Evolutionary conservation across 2,329 filamentous ascomycete genomes (phyloP), one percentile per base, ranked within the genome.

Genomic region (Monilinia polystroma): DNA sequence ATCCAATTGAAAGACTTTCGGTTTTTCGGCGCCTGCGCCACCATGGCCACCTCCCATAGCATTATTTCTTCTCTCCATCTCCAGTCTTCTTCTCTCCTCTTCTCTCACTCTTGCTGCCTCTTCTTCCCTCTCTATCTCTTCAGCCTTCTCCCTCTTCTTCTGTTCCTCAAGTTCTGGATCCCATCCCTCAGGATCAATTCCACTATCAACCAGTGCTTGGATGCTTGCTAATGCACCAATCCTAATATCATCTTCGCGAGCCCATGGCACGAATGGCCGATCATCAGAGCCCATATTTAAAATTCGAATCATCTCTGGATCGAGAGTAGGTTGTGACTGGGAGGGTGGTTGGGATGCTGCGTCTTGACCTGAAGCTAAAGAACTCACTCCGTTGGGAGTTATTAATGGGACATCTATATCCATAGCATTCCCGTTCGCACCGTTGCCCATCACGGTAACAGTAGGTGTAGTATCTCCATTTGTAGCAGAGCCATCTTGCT

Each of bases 211-310:
- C 69, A 92, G 82, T 32, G 82, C 78, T 73, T 92, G 87, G 55
- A 86, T 84, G 11, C 81, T 80, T 0, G 87, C 88, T 53, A 96
- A 80, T 1, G 87, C 87, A 47, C 92, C 91, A 20, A 81, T 80
- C 43, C 86, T 84, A 69, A 95, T 91, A 68, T 87, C 84, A 43
- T 89, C 85, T 69, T 91, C 87, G 38, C 81, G 81, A 0, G 91
- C 91, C 91, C 91, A 96, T 0, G 92, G 91, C 57, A 87, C 83
- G 79, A 93, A 96, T n/a, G 81, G 75, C 49, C 83, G 75, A 12
- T 84, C 82, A 12, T 56, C 29, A 11, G 82, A 82, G 23, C 83
- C 77, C 0, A 86, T 84, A 73, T 90, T 87, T 56, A 83, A 72
- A 72, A 75, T 79, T 57, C 74, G 73, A 54, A 76, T 74, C 49